A percentile compares a stretch with the other conserved stretches of the same genome.
Conservation (phyloP, 192 early-diverging fungal species). For the Coemansia sp. region DNA sequence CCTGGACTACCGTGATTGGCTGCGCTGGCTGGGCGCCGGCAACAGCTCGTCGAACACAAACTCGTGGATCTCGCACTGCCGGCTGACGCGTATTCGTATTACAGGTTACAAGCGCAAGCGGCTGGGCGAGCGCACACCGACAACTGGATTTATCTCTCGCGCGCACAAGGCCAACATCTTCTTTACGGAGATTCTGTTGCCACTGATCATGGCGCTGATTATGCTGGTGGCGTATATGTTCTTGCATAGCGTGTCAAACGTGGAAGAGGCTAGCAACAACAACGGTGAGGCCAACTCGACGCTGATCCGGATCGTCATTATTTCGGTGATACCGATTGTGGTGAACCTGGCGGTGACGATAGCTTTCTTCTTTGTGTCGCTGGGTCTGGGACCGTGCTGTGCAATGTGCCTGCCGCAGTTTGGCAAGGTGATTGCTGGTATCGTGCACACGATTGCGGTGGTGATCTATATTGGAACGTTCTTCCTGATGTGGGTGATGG, state of each 20-base stretch:
- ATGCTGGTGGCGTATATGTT: slow-evolving; percentile 68
- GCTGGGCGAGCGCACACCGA: slow-evolving; percentile 62
- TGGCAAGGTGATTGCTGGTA: slow-evolving; percentile 67
- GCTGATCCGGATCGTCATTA: slow-evolving; percentile 61
- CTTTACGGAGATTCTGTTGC: slow-evolving; percentile 69
- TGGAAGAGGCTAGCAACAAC: slow-evolving; percentile 28
- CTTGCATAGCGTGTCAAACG: slow-evolving; percentile 63
- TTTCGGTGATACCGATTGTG: slow-evolving; percentile 69
- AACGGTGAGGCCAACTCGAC: slow-evolving; percentile 44
- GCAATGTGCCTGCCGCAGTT: slow-evolving; percentile 68
- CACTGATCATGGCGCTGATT: slow-evolving; percentile 62
- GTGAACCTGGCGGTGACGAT: slow-evolving; percentile 67
- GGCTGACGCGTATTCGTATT: slow-evolving; percentile 66
- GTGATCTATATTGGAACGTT: slow-evolving; percentile 63
- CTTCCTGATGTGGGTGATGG: slow-evolving; percentile 65
- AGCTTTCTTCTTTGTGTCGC: slow-evolving; percentile 64
- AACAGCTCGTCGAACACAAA: slow-evolving; percentile 72
- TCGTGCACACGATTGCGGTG: slow-evolving; percentile 65
- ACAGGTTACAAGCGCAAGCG: slow-evolving; percentile 79
- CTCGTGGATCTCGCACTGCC: slow-evolving; percentile 80
- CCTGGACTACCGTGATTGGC: slow-evolving; percentile 76
- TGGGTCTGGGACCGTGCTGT: slow-evolving; percentile 63
- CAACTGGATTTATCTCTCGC: slow-evolving; percentile 64
- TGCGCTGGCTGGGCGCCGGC: slow-evolving; percentile 81
- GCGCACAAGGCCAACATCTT: slow-evolving; percentile 70